Evolutionary conservation across 2,329 filamentous ascomycete species (phyloP).

Genomic region (Beauveria brongniartii): DNA sequence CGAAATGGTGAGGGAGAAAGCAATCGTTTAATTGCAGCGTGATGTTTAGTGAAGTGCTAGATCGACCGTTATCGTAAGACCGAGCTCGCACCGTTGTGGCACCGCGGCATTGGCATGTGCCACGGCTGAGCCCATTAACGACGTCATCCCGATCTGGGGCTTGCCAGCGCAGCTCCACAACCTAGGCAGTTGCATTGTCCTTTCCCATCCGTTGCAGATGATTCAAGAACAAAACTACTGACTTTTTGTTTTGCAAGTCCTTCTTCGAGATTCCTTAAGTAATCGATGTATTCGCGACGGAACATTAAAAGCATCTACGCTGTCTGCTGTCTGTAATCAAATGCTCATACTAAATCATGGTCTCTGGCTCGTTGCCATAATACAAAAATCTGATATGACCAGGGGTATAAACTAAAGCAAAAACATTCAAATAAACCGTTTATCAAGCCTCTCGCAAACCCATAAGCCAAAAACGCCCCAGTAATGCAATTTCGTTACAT

Average conservation of each 20-base stretch:
- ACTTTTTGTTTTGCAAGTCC: neutral
- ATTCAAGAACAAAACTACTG: too few relatives aligned
- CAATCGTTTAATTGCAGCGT: neutral
- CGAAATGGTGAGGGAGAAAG: neutral
- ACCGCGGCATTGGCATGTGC: neutral
- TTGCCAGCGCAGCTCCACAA: neutral
- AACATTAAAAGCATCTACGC: neutral
- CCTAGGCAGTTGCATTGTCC: neutral
- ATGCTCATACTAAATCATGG: neutral
- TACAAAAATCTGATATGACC: neutral
- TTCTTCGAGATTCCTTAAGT: neutral
- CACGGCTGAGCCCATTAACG: neutral
- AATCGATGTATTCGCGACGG: neutral
- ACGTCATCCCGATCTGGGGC: conserved; percentile 2
- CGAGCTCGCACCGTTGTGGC: neutral
- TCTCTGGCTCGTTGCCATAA: neutral
- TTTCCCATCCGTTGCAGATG: neutral
- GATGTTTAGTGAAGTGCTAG: neutral
- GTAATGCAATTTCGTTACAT: neutral
- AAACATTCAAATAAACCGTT: neutral
- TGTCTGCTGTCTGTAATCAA: conserved; percentile 1
- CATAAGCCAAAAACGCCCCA: neutral
- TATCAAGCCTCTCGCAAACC: neutral
- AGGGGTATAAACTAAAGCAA: conserved; percentile 3
- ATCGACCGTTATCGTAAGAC: neutral